Evolutionary conservation across 1,284 basidiomycete species (phyloP).

Genomic region (Moesziomyces aphidis): DNA sequence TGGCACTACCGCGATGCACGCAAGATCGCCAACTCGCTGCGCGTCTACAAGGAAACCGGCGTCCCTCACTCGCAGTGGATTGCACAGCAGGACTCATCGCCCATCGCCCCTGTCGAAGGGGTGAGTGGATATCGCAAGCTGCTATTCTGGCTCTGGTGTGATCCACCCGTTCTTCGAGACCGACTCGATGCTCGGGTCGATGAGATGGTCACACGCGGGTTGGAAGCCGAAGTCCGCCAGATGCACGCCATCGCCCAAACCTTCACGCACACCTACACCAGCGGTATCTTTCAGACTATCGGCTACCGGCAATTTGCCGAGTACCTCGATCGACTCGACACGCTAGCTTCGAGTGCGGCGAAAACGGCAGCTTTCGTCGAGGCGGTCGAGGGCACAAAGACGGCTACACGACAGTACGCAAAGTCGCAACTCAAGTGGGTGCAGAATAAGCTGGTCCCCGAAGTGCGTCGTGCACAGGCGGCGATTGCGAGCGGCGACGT

Average conservation of each 20-base stretch:
- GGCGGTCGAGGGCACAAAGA: conserved; percentile 84
- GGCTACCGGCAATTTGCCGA: conserved; percentile 90
- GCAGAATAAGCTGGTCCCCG: conserved; percentile 86
- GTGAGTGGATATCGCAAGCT: conserved; percentile 74
- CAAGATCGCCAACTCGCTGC: conserved; percentile 85
- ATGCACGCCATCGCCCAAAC: conserved; percentile 69
- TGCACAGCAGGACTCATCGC: conserved; percentile 69
- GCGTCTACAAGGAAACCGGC: conserved; percentile 81
- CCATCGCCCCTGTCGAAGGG: neutral
- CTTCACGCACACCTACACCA: conserved; percentile 71
- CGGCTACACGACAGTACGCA: conserved; percentile 89
- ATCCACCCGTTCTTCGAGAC: conserved; percentile 75
- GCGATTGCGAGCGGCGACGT: conserved; percentile 50
- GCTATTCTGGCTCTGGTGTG: conserved; percentile 91
- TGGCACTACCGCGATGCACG: conserved; percentile 97
- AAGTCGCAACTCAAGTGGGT: conserved; percentile 94
- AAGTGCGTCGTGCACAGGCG: conserved; percentile 68
- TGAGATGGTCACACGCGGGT: conserved; percentile 87
- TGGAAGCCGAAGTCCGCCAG: conserved; percentile 82
- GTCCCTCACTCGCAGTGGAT: conserved; percentile 78
- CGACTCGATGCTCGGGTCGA: conserved; percentile 86
- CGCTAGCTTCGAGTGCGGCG: neutral
- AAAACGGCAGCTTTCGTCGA: conserved; percentile 69
- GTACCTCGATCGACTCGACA: conserved; percentile 71
- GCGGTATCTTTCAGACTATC: conserved; percentile 94